Percentiles rank a stretch among this genome's conserved stretches.
Conservation (phyloP, 1,139 yeast genomes). For the Saccharomycopsis hybrid region DNA sequence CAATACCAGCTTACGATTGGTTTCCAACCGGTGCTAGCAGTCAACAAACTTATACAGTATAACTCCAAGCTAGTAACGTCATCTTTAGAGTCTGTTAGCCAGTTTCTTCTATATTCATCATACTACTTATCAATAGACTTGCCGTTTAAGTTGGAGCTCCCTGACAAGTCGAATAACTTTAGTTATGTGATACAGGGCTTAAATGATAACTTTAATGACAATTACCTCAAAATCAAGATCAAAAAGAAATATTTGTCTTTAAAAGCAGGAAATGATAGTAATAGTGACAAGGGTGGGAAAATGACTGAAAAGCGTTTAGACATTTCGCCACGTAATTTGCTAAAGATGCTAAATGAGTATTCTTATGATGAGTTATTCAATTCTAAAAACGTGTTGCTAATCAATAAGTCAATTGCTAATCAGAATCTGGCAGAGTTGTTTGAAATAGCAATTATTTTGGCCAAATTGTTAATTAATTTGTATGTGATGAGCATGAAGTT, state of each 20-base stretch:
- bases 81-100: constrained; percentile 18
- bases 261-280: background rate
- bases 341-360: constrained; percentile 13
- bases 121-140: constrained; percentile 14
- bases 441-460: constrained; percentile 12
- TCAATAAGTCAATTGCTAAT: constrained; percentile 5
- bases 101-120: constrained; percentile 12
- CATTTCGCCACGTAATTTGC: constrained; percentile 8
- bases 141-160: constrained; percentile 17
- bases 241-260: background rate
- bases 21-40: constrained; percentile 16
- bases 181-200: constrained; percentile 13
- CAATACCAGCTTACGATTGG: constrained; percentile 9
- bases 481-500: constrained; percentile 6
- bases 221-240: constrained; percentile 3
- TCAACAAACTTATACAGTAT: constrained; percentile 11
- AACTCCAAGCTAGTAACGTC: constrained; percentile 5
- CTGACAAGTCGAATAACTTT: constrained; percentile 1
- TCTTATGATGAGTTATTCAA: constrained; percentile 19
- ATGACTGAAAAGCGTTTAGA: background rate
- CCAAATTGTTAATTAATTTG: constrained; percentile 14
- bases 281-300: background rate
- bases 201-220: constrained; percentile 14
- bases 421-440: constrained; percentile 15
- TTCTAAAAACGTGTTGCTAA: constrained; percentile 11